phyloP scores from a whole-genome alignment of 805 yeast species.

The Metahyphopichia silvanorum region DNA sequence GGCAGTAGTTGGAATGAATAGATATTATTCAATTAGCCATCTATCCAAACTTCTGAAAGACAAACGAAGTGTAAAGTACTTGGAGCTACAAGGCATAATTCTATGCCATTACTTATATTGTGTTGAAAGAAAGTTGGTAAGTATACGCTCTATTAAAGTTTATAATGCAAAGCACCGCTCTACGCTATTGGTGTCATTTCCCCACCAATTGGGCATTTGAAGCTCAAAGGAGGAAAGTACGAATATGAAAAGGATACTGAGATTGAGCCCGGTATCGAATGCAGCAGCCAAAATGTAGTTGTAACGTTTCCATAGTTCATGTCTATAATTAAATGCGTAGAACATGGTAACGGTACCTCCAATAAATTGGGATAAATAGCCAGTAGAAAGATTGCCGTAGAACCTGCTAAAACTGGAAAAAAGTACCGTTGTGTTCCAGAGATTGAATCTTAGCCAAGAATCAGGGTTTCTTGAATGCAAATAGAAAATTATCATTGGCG shows the following conservation, averaged over 20 bases:
- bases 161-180: constrained; percentile 44
- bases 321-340: constrained; percentile 33
- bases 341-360: constrained; percentile 43
- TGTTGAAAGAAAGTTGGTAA: too few relatives aligned
- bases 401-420: constrained; percentile 41
- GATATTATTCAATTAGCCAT: too few relatives aligned
- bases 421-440: constrained; percentile 43
- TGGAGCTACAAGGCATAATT: too few relatives aligned
- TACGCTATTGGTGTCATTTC: constrained; percentile 33
- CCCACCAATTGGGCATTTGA: constrained; percentile 43
- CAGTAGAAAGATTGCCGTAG: constrained; percentile 46
- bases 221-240: constrained; percentile 19
- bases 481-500: constrained; percentile 31
- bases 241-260: constrained; percentile 34
- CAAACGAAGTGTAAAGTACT: too few relatives aligned
- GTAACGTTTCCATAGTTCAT: constrained; percentile 33
- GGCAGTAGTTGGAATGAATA: too few relatives aligned
- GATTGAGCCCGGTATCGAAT: constrained; percentile 43
- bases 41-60: too few relatives aligned
- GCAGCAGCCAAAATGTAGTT: constrained; percentile 48
- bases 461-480: constrained; percentile 25
- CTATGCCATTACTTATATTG: too few relatives aligned
- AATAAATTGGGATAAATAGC: constrained; percentile 39
- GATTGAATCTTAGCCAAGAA: constrained; percentile 15
- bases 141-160: too few relatives aligned